phyloP scores from a whole-genome alignment of 768 basidiomycete genomes.

The Leccinum longicurvipes region DNA sequence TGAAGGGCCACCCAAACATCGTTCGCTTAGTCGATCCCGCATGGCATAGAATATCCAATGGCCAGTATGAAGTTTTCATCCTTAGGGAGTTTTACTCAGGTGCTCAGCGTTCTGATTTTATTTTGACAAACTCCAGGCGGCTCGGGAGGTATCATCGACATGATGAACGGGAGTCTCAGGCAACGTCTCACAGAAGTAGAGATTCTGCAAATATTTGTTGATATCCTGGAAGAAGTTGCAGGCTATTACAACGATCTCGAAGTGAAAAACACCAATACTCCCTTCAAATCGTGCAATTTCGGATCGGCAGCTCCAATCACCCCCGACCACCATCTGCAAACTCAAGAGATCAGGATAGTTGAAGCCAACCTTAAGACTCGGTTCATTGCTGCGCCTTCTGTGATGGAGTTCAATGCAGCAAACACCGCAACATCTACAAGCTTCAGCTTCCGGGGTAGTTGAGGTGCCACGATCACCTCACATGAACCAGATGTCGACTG shows the following conservation, averaged over 20 bases:
- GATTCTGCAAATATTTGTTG: constrained; percentile 96
- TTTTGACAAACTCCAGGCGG: constrained; percentile 49
- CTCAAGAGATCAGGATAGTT: constrained; percentile 80
- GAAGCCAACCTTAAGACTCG: constrained; percentile 70
- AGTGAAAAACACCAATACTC: constrained; percentile 89
- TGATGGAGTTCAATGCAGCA: constrained; percentile 16
- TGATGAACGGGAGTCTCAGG: constrained; percentile 96
- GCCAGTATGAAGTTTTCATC: constrained; percentile 93
- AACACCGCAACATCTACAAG: constrained; percentile 24
- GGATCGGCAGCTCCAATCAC: constrained; percentile 84
- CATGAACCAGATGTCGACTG: constrained; percentile 29
- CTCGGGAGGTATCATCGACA: constrained; percentile 99
- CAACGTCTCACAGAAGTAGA: constrained; percentile 94
- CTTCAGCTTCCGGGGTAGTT: constrained; percentile 7
- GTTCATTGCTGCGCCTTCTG: constrained; percentile 15
- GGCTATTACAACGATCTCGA: constrained; percentile 99
- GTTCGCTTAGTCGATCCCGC: constrained; percentile 95
- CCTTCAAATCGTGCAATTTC: constrained; percentile 97
- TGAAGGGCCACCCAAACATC: constrained; percentile 93
- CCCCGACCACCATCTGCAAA: constrained; percentile 65
- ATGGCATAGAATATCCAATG: constrained; percentile 80
- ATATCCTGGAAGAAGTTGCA: constrained; percentile 95
- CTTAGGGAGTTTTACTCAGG: constrained; percentile 98
- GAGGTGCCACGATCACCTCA: constrained; percentile 29
- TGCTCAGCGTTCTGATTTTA: constrained; percentile 32